Percentiles rank a stretch among this genome's conserved stretches.
phyloP scores from a whole-genome alignment of 306 rosid genomes.

The Cyclanthera cordifolia region DNA sequence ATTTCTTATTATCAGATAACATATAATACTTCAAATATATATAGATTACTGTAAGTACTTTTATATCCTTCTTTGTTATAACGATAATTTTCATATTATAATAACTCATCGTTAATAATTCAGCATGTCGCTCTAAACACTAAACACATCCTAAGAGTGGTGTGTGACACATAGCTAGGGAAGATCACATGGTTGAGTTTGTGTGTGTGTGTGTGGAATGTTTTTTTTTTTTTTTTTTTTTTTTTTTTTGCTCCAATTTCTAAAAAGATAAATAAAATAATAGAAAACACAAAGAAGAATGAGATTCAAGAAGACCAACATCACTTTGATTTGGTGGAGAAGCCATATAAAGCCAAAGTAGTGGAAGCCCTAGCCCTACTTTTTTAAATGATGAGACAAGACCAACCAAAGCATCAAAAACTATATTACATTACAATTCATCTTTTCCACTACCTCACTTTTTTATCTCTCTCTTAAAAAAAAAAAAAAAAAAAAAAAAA shows the following conservation, averaged over 20 bases:
- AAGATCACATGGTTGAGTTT: neutral
- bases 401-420: neutral
- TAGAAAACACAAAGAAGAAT: neutral
- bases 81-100: too few relatives aligned
- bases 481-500: too few relatives aligned
- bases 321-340: conserved; percentile 10
- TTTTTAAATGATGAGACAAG: neutral
- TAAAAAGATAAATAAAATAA: neutral
- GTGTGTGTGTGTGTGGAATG: neutral
- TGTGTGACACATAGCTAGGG: too few relatives aligned
- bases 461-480: neutral
- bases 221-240: neutral
- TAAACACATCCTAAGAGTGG: neutral
- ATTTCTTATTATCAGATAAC: too few relatives aligned
- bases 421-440: conserved; percentile 5
- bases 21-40: too few relatives aligned
- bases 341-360: conserved; percentile 11
- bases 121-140: too few relatives aligned
- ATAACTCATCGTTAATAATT: too few relatives aligned
- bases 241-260: neutral
- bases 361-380: neutral
- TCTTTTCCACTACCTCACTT: neutral
- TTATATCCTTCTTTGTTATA: too few relatives aligned
- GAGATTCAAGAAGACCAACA: conserved; percentile 6
- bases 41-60: too few relatives aligned